These are phyloP conservation scores for Juglanconis sp. DNA, from an alignment of 2,329 filamentous ascomycete genomes.

Conservation along the genomic window DNA sequence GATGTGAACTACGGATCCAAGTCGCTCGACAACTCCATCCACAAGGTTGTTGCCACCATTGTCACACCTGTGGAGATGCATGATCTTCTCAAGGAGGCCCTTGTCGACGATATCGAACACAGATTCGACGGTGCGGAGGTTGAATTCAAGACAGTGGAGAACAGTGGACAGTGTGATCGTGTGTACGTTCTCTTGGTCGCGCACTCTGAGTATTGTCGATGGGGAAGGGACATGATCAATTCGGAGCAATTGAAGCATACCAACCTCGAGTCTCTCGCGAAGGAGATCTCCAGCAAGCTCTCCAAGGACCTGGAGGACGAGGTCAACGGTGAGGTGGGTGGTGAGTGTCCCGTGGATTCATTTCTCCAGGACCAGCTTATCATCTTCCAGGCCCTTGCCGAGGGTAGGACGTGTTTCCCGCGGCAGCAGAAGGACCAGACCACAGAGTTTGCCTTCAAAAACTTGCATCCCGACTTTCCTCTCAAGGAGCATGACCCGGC, in stretches of 20 bases:
- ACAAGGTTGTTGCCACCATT: constrained; percentile 48
- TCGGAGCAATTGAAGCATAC: constrained; percentile 15
- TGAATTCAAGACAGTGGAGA: constrained; percentile 45
- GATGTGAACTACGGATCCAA: background rate
- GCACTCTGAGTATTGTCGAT: constrained; percentile 42
- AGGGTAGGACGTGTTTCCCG: constrained; percentile 49
- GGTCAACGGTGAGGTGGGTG: constrained; percentile 25
- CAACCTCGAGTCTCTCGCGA: constrained; percentile 27
- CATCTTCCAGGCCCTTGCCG: constrained; percentile 56
- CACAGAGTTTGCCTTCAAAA: background rate
- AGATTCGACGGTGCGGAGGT: constrained; percentile 44
- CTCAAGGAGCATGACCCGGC: background rate
- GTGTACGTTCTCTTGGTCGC: constrained; percentile 58
- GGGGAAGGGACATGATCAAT: constrained; percentile 46
- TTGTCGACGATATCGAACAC: constrained; percentile 37
- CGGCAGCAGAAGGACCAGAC: background rate
- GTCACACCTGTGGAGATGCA: constrained; percentile 45
- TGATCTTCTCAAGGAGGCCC: constrained; percentile 35
- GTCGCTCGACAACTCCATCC: constrained; percentile 30
- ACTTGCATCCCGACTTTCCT: background rate
- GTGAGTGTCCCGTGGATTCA: constrained; percentile 49
- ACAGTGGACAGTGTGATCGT: constrained; percentile 47
- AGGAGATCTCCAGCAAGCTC: constrained; percentile 42
- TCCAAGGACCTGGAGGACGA: constrained; percentile 45
- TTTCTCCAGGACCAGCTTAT: constrained; percentile 61